Evolutionary conservation across 345 rosid genomes (phyloP).

Genomic region (Rhizophora mangle): DNA sequence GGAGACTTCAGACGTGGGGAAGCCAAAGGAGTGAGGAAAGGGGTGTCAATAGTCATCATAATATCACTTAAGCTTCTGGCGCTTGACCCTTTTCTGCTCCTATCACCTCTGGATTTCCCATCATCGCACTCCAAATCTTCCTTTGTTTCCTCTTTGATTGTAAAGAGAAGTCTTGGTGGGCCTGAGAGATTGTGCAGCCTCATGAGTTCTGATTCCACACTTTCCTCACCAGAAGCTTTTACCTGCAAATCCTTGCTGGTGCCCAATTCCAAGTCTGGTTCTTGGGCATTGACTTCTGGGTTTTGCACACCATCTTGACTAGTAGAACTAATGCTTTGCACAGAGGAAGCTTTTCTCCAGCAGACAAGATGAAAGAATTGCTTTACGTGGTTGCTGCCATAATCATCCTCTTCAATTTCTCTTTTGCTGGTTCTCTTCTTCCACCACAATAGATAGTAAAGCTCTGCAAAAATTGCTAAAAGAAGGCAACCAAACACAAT

Average conservation of each 20-base stretch:
- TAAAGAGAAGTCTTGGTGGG: slow-evolving; percentile 85
- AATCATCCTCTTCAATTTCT: slow-evolving; percentile 33
- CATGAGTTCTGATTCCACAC: slow-evolving; percentile 79
- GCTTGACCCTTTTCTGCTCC: slow-evolving; percentile 59
- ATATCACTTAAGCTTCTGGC: slow-evolving; percentile 72
- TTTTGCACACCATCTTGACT: slow-evolving; percentile 17
- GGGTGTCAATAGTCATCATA: slow-evolving; percentile 41
- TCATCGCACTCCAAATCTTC: slow-evolving; percentile 95
- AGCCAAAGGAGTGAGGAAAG: slow-evolving; percentile 59
- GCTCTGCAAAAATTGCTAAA: slow-evolving; percentile 64
- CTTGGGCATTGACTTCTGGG: slow-evolving; percentile 21
- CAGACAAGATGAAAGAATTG: slow-evolving; percentile 53
- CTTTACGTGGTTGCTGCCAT: slow-evolving; percentile 46
- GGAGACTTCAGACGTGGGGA: slow-evolving; percentile 56
- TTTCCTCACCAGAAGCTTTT: slow-evolving; percentile 44
- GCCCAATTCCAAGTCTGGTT: slow-evolving; percentile 54
- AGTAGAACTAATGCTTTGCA: slow-evolving; percentile 22
- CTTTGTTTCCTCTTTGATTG: slow-evolving; percentile 89
- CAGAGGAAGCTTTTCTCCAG: slow-evolving; percentile 52
- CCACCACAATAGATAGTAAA: slow-evolving; percentile 80
- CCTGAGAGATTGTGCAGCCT: slow-evolving; percentile 78
- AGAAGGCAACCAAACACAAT: slow-evolving; percentile 67
- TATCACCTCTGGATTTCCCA: slow-evolving; percentile 55
- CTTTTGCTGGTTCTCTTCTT: slow-evolving; percentile 47
- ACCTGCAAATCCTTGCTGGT: slow-evolving; percentile 48